A percentile compares a stretch with the other conserved stretches of the same genome.
Conservation (phyloP, 2,329 filamentous ascomycete genomes). For the Cercospora sp. region DNA sequence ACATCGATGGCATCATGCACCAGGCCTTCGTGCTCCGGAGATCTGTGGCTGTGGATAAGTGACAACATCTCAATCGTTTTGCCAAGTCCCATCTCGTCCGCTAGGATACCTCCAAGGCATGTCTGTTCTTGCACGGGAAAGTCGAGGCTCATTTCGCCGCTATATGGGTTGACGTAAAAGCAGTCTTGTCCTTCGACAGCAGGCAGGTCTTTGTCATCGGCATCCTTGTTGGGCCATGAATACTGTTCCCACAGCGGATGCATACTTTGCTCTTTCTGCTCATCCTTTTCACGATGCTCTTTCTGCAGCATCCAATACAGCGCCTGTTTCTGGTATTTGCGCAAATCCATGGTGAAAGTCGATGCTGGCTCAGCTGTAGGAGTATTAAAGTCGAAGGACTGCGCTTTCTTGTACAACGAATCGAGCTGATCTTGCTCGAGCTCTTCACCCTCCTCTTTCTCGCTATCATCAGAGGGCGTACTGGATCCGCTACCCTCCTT, state of each 20-base stretch:
- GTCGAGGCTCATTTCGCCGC: slow-evolving; percentile 84
- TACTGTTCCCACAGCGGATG: slow-evolving; percentile 98
- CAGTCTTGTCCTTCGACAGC: slow-evolving; percentile 63
- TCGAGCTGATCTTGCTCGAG: slow-evolving; percentile 95
- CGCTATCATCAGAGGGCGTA: slow-evolving; percentile 58
- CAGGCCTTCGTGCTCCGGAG: slow-evolving; percentile 41
- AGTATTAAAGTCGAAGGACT: slow-evolving; percentile 93
- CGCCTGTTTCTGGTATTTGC: slow-evolving; percentile 94
- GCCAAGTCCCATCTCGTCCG: slow-evolving; percentile 95
- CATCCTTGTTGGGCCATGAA: slow-evolving; percentile 81
- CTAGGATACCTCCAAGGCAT: slow-evolving; percentile 87
- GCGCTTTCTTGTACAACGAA: slow-evolving; percentile 89
- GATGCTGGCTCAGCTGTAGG: slow-evolving; percentile 80
- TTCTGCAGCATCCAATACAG: slow-evolving; percentile 96
- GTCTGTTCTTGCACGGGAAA: slow-evolving; percentile 94
- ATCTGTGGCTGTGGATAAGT: slow-evolving; percentile 80
- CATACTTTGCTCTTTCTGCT: slow-evolving; percentile 75
- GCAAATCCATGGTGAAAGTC: slow-evolving; percentile 78
- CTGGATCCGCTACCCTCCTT: slow-evolving; percentile 53
- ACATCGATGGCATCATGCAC: slow-evolving; percentile 31
- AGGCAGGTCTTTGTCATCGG: slow-evolving; percentile 75
- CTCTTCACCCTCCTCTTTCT: slow-evolving; percentile 77
- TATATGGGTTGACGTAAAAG: slow-evolving; percentile 98
- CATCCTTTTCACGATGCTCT: slow-evolving; percentile 74
- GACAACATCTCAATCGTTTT: slow-evolving; percentile 99